These are phyloP conservation scores for Beauveria rudraprayagi DNA, from an alignment of 2,329 filamentous ascomycete species.

Conservation along the genomic window DNA sequence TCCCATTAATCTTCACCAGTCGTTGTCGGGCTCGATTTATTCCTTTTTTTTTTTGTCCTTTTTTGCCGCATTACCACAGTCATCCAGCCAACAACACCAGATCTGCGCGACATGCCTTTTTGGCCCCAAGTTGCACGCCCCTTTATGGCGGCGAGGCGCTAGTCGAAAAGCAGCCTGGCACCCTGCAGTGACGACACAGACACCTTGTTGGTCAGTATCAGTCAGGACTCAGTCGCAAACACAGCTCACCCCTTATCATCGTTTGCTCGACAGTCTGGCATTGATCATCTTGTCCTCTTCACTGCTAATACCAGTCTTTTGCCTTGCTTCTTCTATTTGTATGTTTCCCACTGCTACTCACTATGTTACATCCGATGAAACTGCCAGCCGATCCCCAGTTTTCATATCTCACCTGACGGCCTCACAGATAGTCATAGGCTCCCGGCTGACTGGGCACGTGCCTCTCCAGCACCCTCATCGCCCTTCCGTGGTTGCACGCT, in stretches of 20 bases:
- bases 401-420: constrained; percentile 1
- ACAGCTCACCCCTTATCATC: neutral
- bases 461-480: neutral
- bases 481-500: neutral
- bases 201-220: neutral
- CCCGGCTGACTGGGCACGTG: neutral
- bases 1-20: no score
- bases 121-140: neutral
- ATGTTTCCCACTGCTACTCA: neutral
- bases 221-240: neutral
- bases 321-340: neutral
- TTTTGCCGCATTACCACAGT: no score
- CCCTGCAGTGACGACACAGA: neutral
- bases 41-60: no score
- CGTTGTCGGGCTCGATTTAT: no score
- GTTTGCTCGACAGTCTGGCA: no score
- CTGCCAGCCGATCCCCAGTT: neutral
- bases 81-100: neutral
- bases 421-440: neutral
- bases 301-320: neutral
- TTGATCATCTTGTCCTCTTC: no score
- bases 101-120: neutral
- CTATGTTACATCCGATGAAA: neutral
- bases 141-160: neutral
- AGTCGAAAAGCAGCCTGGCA: neutral